Evolutionary conservation across 139 green algal species (phyloP).

Genomic region (Chlamydomonas incerta): DNA sequence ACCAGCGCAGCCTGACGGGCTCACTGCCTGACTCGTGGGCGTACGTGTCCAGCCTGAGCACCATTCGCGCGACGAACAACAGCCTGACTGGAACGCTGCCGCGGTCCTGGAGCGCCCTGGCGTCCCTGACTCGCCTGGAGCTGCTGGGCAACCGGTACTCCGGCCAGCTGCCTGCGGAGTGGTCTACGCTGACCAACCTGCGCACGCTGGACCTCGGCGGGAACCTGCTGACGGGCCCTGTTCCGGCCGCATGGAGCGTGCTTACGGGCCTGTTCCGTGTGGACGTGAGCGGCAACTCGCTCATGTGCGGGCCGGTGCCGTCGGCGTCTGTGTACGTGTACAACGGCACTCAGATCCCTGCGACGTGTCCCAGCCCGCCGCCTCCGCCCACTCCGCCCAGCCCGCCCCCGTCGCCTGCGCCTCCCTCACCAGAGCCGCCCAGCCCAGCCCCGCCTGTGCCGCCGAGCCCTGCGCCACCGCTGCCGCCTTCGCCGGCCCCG

Average conservation of each 20-base stretch:
- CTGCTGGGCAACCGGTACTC: constrained; percentile 38
- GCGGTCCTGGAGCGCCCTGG: constrained; percentile 12
- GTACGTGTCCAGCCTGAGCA: background rate
- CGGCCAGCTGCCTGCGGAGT: constrained; percentile 29
- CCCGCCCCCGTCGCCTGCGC: too few species aligned
- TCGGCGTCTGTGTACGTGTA: background rate
- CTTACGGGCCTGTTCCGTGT: background rate
- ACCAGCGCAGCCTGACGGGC: background rate
- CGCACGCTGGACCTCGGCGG: background rate
- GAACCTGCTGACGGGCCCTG: background rate
- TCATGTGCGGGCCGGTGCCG: background rate
- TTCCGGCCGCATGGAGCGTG: background rate
- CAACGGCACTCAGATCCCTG: background rate
- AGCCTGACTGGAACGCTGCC: constrained; percentile 16
- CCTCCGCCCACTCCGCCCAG: background rate
- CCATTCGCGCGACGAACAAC: background rate
- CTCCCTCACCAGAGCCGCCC: too few species aligned
- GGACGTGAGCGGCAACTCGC: background rate
- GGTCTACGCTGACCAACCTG: background rate
- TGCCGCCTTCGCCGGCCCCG: too few species aligned
- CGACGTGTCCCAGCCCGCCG: background rate
- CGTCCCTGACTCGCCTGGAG: constrained; percentile 9
- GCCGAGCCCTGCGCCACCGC: too few species aligned
- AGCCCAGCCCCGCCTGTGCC: too few species aligned
- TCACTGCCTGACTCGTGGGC: background rate